Base-by-base conservation (phyloP, 768 basidiomycete genomes). In the Lyophyllum shimeji region DNA sequence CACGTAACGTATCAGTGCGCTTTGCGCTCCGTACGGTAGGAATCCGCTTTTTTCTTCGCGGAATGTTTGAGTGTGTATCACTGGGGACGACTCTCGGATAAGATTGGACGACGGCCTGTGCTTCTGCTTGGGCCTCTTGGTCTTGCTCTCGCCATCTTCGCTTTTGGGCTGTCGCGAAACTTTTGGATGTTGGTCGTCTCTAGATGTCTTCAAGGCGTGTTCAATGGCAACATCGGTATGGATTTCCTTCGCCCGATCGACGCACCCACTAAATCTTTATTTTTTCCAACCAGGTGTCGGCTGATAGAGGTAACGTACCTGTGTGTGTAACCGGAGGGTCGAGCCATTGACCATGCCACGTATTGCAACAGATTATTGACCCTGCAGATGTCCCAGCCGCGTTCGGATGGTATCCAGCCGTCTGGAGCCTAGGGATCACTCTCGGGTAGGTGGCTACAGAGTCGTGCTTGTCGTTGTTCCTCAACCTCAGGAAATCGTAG, bases 151-250 rank as follows among this genome's bases (percentile, higher is more conserved):
- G 67, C 55, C 44, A 73, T 60, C 71, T 67, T 67, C 58, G 65
- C 23, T 3, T 75, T 75, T 56, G 74, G 74, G 2, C 50, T 72
- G 11, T 71, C 72, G 0, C 63, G 56, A 17, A 62, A 57, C 15
- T 73, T 70, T 53, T 72, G 67, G 71, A 46, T 60, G 13, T 34
- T 71, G 9, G 66, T 72, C 0, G 53, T 67, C 1, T 67, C 65
- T 31, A 61, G 74, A 17, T 66, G 63, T 17, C 25, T 67, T 1
- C 71, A 73, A 39, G 73, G 73, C 37, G 63, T 68, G 4, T 71
- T 74, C 46, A 77, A 77, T 50, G 77, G 76, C 2, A 79, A 78
- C 56, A 68, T 75, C 40, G 75, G 76, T 63, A 31, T 34, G 58
- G 40, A 20, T 33, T 20, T 33, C 27, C 23, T 21, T 11, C 17